Percentiles rank a stretch among this genome's conserved stretches.
phyloP scores from a whole-genome alignment of 306 rosid genomes.

The Pyrus communis region DNA sequence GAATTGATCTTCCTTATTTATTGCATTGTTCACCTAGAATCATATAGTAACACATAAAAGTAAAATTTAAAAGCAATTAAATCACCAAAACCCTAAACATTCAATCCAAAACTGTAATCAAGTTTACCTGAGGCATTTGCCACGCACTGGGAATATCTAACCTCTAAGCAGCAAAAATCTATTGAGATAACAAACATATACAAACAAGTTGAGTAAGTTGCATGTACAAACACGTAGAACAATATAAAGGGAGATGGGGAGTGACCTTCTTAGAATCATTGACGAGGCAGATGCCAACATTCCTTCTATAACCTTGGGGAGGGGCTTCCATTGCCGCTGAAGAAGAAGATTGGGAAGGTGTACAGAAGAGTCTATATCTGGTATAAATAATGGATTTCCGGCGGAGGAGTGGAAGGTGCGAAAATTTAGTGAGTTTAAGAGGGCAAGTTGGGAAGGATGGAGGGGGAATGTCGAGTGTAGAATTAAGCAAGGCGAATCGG shows the following conservation, averaged over 20 bases:
- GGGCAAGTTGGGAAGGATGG: not conserved
- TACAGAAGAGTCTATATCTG: not conserved
- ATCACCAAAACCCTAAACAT: not conserved
- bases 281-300: constrained; percentile 75
- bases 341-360: constrained; percentile 2
- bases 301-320: constrained; percentile 73
- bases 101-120: not conserved
- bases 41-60: not conserved
- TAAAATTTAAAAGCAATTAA: not conserved
- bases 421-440: not conserved
- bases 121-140: constrained; percentile 93
- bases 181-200: not conserved
- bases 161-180: constrained; percentile 72
- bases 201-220: not conserved
- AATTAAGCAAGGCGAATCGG: constrained; percentile 24
- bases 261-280: constrained; percentile 54
- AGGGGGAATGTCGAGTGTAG: not conserved
- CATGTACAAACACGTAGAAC: not conserved
- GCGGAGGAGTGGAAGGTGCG: constrained; percentile 10
- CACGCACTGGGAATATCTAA: constrained; percentile 64
- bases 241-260: not conserved
- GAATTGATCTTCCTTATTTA: not conserved
- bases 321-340: constrained; percentile 67
- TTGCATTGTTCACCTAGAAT: not conserved
- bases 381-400: not conserved